Conservation (phyloP, 805 yeast genomes). For the Yamadazyma endophytica region DNA sequence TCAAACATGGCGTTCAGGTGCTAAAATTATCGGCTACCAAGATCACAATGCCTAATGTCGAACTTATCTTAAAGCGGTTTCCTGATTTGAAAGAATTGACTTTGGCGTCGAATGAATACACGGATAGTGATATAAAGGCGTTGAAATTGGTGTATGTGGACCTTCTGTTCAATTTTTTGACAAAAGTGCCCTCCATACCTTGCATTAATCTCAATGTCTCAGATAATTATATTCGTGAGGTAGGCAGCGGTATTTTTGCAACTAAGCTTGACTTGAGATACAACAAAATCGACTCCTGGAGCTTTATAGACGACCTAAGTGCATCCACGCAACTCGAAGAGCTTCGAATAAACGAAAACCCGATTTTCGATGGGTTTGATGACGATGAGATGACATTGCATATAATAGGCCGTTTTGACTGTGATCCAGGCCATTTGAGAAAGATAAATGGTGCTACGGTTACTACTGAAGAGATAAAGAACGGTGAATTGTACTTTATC, state of each 20-base stretch:
- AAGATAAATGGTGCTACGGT: conserved; percentile 59
- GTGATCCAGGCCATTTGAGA: conserved; percentile 8
- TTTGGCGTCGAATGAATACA: conserved; percentile 31
- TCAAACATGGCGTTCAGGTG: conserved; percentile 7
- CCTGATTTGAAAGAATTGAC: conserved; percentile 31
- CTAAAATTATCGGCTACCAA: conserved; percentile 25
- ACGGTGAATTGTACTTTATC: conserved; percentile 67
- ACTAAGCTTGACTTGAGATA: conserved; percentile 45
- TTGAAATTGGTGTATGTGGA: conserved; percentile 16
- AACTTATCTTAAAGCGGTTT: conserved; percentile 22
- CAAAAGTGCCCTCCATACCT: conserved; percentile 24
- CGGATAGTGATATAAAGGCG: conserved; percentile 13
- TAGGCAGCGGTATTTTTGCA: neutral
- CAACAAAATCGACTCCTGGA: conserved; percentile 48
- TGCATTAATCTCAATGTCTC: conserved; percentile 6
- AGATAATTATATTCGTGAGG: conserved; percentile 6
- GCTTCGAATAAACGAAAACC: conserved; percentile 51
- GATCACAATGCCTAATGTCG: conserved; percentile 14
- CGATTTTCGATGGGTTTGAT: conserved; percentile 33
- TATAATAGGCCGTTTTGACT: conserved; percentile 44
- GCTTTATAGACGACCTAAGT: conserved; percentile 35
- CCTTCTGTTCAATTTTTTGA: conserved; percentile 41
- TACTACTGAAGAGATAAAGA: conserved; percentile 43
- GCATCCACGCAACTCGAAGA: conserved; percentile 39
- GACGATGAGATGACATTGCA: conserved; percentile 30